Conservation (phyloP, 768 basidiomycete species). For the Astraeus odoratus region DNA sequence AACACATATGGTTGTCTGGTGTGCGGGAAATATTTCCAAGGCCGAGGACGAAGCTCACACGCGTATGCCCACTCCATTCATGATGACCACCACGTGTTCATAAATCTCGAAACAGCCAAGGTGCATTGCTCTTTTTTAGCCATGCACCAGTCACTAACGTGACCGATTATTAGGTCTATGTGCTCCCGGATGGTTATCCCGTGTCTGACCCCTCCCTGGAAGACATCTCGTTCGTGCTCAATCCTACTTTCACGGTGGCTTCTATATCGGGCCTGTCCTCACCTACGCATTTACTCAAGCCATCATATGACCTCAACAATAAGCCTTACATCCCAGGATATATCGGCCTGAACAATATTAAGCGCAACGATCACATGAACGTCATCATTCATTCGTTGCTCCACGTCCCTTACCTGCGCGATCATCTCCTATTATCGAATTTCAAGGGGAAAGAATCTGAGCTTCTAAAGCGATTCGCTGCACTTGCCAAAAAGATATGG, state of each 20-base stretch:
- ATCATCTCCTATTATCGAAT: constrained; percentile 75
- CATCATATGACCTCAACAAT: constrained; percentile 78
- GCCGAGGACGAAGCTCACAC: constrained; percentile 86
- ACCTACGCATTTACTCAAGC: constrained; percentile 53
- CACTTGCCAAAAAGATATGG: constrained; percentile 91
- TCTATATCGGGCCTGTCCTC: constrained; percentile 52
- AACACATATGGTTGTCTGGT: constrained; percentile 97
- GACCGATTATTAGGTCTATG: constrained; percentile 68
- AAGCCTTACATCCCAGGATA: constrained; percentile 88
- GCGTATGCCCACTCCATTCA: constrained; percentile 97
- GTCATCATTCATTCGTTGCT: constrained; percentile 91
- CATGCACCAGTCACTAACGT: constrained; percentile 14
- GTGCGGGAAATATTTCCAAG: constrained; percentile 98
- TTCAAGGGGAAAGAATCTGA: constrained; percentile 76
- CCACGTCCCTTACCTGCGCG: constrained; percentile 84
- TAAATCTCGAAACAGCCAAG: constrained; percentile 91
- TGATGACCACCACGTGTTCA: constrained; percentile 97
- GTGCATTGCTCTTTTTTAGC: constrained; percentile 34
- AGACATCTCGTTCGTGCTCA: constrained; percentile 87
- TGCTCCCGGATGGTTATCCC: constrained; percentile 93
- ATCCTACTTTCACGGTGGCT: constrained; percentile 72
- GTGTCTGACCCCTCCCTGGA: constrained; percentile 96
- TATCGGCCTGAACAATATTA: constrained; percentile 97
- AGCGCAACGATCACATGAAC: constrained; percentile 95
- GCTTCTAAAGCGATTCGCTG: constrained; percentile 80